Evolutionary conservation across 2,329 filamentous ascomycete genomes (phyloP), one percentile per base, ranked within the genome.

Genomic region (Aaosphaeria pasadenensis): DNA sequence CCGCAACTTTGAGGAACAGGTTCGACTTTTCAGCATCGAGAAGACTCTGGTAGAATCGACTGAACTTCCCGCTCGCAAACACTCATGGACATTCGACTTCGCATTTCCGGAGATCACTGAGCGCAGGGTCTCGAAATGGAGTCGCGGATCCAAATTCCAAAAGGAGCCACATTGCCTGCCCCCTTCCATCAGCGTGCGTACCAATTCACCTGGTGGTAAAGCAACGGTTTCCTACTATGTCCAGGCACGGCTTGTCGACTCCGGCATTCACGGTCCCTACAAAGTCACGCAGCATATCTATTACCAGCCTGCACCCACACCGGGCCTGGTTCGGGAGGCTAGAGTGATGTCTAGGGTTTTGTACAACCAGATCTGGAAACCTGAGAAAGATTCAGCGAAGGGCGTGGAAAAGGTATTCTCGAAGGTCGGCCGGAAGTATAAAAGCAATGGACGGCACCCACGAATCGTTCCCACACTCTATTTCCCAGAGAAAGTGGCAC

Each of bases 61-160:
- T 4, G 55, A 45, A 11, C 49, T 66, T 7, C 46, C 38, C n/a
- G 44, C 59, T 11, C 60, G 60, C 30, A 67, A 69, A 38, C 58
- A 66, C 29, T 59, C 54, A 6, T 70, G 66, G 65, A 43, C 55
- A 1, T 70, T 71, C 47, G 60, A 65, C n/a, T 70, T 69, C 52
- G 53, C 53, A 11, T 67, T 70, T 42, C 67, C 67, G 17, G 54
- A 60, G 4, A 47, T 47, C n/a, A 70, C 67, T 0, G 55, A 62
- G 39, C 54, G 57, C 43, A 57, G 52, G 11, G 63, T 56, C 46
- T 63, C 63, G 6, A 56, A 60, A 38, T 57, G 62, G 39, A 45
- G 52, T 11, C 59, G 64, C 39, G 60, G 61, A 11, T 49, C 59
- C 11, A 62, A 62, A 38, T 70, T 67, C 44, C 44, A 54, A 13